Evolutionary conservation across 2,329 filamentous ascomycete species (phyloP).

Genomic region (Boeremia exigua): DNA sequence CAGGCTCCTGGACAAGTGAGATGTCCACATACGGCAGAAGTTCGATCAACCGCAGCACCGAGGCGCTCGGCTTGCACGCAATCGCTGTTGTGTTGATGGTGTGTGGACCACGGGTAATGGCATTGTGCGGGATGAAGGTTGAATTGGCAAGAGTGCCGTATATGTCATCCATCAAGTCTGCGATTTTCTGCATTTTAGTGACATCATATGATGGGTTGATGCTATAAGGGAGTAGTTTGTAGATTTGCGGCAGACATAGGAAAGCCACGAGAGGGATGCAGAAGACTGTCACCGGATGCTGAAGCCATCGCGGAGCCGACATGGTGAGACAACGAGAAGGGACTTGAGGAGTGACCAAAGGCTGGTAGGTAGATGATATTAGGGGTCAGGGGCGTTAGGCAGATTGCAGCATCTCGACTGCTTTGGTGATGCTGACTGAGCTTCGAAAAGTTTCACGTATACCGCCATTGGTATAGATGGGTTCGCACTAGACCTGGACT

Average conservation of each 20-base stretch:
- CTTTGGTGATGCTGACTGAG: slow-evolving; percentile 1
- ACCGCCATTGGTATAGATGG: neutral
- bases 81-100: slow-evolving; percentile 19
- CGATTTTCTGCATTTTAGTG: slow-evolving; percentile 14
- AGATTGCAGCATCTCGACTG: neutral
- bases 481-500: neutral
- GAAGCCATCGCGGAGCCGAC: slow-evolving; percentile 13
- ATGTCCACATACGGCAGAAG: slow-evolving; percentile 23
- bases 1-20: slow-evolving; percentile 1
- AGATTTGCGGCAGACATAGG: slow-evolving; percentile 5
- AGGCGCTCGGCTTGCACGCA: slow-evolving; percentile 12
- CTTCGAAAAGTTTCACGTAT: neutral
- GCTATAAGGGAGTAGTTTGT: slow-evolving; percentile 1
- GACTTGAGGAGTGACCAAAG: neutral
- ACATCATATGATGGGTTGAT: slow-evolving; percentile 13
- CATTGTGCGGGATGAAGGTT: slow-evolving; percentile 22
- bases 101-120: slow-evolving; percentile 22
- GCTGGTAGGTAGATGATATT: neutral
- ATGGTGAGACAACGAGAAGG: neutral
- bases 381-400: neutral
- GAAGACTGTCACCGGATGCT: slow-evolving; percentile 17
- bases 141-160: slow-evolving; percentile 18
- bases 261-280: slow-evolving; percentile 11
- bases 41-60: slow-evolving; percentile 22
- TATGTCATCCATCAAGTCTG: slow-evolving; percentile 20